Base-by-base conservation (phyloP, 1,139 yeast species). In the Blastobotrys capitulatus region DNA sequence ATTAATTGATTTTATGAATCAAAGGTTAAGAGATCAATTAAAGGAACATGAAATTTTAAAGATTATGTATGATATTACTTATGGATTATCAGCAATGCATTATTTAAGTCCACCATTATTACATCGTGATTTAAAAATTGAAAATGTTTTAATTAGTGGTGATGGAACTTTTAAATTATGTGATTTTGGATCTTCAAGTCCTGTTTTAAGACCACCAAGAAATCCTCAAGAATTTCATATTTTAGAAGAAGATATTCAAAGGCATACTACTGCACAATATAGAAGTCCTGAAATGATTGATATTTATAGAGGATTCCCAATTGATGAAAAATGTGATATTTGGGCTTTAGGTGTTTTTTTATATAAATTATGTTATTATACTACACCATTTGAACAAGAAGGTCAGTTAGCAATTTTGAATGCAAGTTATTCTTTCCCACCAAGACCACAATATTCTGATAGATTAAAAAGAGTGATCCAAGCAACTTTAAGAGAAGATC, bases 241-340 rank as follows among this genome's bases (percentile, higher is more conserved):
- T 15, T 68, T 90, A 42, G 86, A 86, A 55, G 87, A 86, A 57
- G 97, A 92, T 62, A 79, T 92, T 51, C 80, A 86, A 73, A 83
- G 83, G 55, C 94, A 92, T 66, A 92, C 98, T 0, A 92, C 98
- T 1, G 96, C 97, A n/a, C 98, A 92, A 66, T 92, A 92, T 67
- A 75, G 98, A 57, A 77, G 96, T 1, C 98, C 98, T 0, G 98
- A 92, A 67, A 92, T 92, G 98, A 78, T 94, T 48, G 97, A 92
- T 67, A 74, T 92, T 41, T 79, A 84, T 55, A 77, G 85, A 54
- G 87, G 94, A 3, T 76, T 84, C 53, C 95, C 97, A 2, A 86
- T 92, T 54, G 95, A 90, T 67, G 97, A 92, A 63, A 92, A 92
- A 65, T 80, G 90, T 54, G 98, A 92, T 68, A 82, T 92, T 32